These are phyloP conservation scores for Coix lacrymajobi DNA, from an alignment of 176 grass and related monocot genomes.

Conservation along the genomic window DNA sequence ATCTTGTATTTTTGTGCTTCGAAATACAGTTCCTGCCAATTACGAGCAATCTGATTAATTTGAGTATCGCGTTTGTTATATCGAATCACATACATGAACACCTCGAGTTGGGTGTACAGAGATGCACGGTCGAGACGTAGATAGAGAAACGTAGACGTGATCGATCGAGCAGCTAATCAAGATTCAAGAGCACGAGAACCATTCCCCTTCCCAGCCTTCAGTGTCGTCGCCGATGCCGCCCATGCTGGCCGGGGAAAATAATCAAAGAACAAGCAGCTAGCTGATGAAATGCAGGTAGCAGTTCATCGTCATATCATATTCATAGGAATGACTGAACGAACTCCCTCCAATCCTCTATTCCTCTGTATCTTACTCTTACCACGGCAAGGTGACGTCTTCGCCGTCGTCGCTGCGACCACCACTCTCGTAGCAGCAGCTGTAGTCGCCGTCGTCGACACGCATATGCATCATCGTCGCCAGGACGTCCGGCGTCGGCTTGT, in stretches of 20 bases:
- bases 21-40: neutral
- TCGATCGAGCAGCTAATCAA: neutral
- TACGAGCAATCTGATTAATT: neutral
- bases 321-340: neutral
- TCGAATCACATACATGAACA: neutral
- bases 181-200: neutral
- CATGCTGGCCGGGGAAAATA: neutral
- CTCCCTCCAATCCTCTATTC: too few species aligned
- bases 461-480: conserved; percentile 12
- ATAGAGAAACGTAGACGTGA: too few species aligned
- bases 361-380: conserved; percentile 18
- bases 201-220: neutral
- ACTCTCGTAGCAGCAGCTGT: neutral
- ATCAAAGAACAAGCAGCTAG: neutral
- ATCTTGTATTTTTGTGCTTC: too few species aligned
- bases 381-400: conserved; percentile 26
- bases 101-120: neutral
- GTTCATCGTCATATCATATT: neutral
- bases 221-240: neutral
- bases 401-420: neutral
- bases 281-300: neutral
- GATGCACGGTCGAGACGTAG: neutral
- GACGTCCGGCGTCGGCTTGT: neutral
- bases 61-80: neutral
- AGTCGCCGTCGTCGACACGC: neutral